A percentile compares a stretch with the other conserved stretches of the same genome.
Evolutionary conservation across 257 asterid species (phyloP).

Genomic region (Primulina huaijiensis): DNA sequence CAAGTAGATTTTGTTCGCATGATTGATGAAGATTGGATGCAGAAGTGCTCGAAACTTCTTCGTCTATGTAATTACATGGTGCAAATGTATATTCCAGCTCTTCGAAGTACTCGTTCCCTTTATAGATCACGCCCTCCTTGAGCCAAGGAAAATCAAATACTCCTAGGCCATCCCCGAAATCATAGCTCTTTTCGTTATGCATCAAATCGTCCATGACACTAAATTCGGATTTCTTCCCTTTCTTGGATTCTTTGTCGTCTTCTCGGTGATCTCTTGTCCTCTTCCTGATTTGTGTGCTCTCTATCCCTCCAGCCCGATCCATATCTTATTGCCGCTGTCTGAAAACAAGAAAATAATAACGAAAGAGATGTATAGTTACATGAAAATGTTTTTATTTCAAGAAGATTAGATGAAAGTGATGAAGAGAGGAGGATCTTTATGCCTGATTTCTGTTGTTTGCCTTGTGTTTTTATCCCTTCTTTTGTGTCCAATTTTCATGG

Average conservation of each 20-base stretch:
- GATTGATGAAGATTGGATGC: conserved; percentile 21
- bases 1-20: conserved; percentile 8
- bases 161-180: conserved; percentile 34
- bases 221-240: conserved; percentile 27
- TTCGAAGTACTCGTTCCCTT: conserved; percentile 27
- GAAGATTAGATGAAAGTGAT: neutral
- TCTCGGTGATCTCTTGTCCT: conserved; percentile 30
- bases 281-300: conserved; percentile 25
- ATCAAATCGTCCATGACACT: neutral
- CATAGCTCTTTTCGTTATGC: neutral
- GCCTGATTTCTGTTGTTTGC: neutral
- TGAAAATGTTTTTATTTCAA: neutral
- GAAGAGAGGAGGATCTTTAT: conserved; percentile 21
- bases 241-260: conserved; percentile 15
- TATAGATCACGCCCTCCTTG: conserved; percentile 34
- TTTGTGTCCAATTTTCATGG: conserved; percentile 9
- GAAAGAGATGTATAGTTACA: neutral
- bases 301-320: conserved; percentile 18
- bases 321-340: conserved; percentile 8
- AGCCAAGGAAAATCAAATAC: conserved; percentile 61
- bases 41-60: conserved; percentile 20
- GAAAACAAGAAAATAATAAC: neutral
- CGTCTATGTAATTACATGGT: conserved; percentile 16
- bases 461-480: conserved; percentile 7
- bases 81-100: conserved; percentile 24